phyloP scores from a whole-genome alignment of 2,329 filamentous ascomycete species.

The Neonectria ditissima region DNA sequence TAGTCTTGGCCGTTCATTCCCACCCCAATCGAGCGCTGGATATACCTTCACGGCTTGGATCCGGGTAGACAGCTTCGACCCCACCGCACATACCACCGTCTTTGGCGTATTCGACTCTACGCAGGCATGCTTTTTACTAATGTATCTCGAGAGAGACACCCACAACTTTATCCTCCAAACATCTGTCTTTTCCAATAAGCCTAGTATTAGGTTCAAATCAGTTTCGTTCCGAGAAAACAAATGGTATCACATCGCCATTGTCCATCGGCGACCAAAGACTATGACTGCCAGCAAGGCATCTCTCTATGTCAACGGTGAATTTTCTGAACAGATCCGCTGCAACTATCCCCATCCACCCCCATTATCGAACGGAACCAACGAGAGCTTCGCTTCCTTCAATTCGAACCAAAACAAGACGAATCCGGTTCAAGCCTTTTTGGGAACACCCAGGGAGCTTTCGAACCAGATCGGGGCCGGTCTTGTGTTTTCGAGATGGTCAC shows the following conservation, averaged over 20 bases:
- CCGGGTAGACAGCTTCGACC: slow-evolving; percentile 87
- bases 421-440: slow-evolving; percentile 90
- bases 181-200: slow-evolving; percentile 85
- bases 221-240: slow-evolving; percentile 77
- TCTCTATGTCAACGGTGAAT: slow-evolving; percentile 92
- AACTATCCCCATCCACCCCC: slow-evolving; percentile 85
- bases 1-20: slow-evolving; percentile 86
- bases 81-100: slow-evolving; percentile 87
- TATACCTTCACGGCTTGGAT: slow-evolving; percentile 95
- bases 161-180: slow-evolving; percentile 96
- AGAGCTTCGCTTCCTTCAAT: slow-evolving; percentile 78
- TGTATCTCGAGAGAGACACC: slow-evolving; percentile 94
- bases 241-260: slow-evolving; percentile 95
- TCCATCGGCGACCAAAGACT: slow-evolving; percentile 83
- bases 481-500: slow-evolving; percentile 84
- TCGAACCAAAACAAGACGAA: slow-evolving; percentile 68
- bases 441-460: slow-evolving; percentile 90
- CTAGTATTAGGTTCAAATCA: slow-evolving; percentile 94
- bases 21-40: slow-evolving; percentile 80
- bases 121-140: slow-evolving; percentile 92
- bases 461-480: slow-evolving; percentile 78
- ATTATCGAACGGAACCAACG: slow-evolving; percentile 69
- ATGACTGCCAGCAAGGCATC: slow-evolving; percentile 83
- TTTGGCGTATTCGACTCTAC: slow-evolving; percentile 94
- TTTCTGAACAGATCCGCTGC: slow-evolving; percentile 90